Base-by-base conservation (phyloP, 164 flowering plant genomes). In the Umbilicus rupestris region DNA sequence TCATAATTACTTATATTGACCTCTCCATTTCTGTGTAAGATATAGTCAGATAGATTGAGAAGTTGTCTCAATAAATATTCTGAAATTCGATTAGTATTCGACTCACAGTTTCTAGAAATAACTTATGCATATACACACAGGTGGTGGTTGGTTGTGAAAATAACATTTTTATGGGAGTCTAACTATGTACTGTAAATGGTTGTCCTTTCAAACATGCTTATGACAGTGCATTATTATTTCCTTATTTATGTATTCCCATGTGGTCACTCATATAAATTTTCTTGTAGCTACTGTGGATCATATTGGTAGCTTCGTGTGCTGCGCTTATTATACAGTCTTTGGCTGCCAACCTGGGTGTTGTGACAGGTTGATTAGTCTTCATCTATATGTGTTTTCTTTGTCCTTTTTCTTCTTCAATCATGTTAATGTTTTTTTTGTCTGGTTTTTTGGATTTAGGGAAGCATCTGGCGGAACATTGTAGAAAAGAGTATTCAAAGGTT, bases 261-360 rank as follows among this genome's bases (percentile, higher is more conserved):
- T 63, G 19, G 10, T 19, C 26, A 35, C 26, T 28, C 26, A 11
- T 17, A 57, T 71, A 52, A 24, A 72, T 64, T 73, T 44, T 59
- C 55, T 68, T 70, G 31, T 83, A 92, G 98, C 73, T 92, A 68
- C 90, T 92, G 24, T 92, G 98, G 98, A 85, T 92, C 64, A 89
- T 92, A 68, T 77, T 92, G 57, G 79, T 92, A 68, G 98, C 96
- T 67, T 92, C 98, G 12, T 77, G 81, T 82, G 89, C 98, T 69
- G 98, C 96, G 20, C 89, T 92, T 39, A 55, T 92, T 46, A 92
- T 92, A 74, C 98, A 92, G 67, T 86, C 95, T 35, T 69, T 92
- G 62, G 91, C 98, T 50, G 96, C 98, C 69, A 92, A 92, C 73
- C 83, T 92, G 3, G 98, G 98, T 55, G 98, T 89, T 67, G 98